Evolutionary conservation across 148 eudicot genomes (phyloP), one percentile per base, ranked within the genome.

Genomic region (Silene latifolia): DNA sequence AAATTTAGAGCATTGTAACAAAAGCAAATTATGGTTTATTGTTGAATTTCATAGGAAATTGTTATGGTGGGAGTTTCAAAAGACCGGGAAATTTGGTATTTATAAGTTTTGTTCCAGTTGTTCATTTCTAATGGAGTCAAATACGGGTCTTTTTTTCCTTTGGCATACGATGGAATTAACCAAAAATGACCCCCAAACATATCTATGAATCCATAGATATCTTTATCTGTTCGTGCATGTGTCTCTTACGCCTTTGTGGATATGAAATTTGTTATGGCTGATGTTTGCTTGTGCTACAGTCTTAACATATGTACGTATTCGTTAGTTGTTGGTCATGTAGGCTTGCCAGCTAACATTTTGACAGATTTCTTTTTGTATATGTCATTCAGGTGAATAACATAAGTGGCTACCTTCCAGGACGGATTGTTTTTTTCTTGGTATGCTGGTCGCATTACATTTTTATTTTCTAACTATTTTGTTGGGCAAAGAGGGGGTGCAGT

Each of bases 361-460:
- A 72, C 35, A 47, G 8, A 75, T 47, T 13, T 59, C 19, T 42
- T 76, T 51, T 24, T 57, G 57, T 61, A 0, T 21, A 12, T 54
- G n/a, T 71, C 46, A 17, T 70, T 69, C 90, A 95, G 98, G 98
- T 95, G 74, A 92, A 95, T 77, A 95, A 95, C 83, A 92, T 95
- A 76, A 92, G 98, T 81, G 98, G 98, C 67, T 95, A 95, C 80
- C 97, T 95, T 89, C 97, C 97, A 35, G 98, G 98, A 66, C 86
- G 98, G 48, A 95, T 95, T 75, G 98, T 95, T 59, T 95, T 95
- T 83, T 95, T 95, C 87, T 83, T 95, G 96, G 98, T 95, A 90
- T 72, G 89, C 83, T 71, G n/a, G 74, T 56, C 66, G 72, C 63
- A 67, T 57, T 35, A n/a, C 13, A 19, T 39, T 63, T 39, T 13